Conservation (phyloP, 805 yeast genomes). For the Yamadazyma kitorensis region DNA sequence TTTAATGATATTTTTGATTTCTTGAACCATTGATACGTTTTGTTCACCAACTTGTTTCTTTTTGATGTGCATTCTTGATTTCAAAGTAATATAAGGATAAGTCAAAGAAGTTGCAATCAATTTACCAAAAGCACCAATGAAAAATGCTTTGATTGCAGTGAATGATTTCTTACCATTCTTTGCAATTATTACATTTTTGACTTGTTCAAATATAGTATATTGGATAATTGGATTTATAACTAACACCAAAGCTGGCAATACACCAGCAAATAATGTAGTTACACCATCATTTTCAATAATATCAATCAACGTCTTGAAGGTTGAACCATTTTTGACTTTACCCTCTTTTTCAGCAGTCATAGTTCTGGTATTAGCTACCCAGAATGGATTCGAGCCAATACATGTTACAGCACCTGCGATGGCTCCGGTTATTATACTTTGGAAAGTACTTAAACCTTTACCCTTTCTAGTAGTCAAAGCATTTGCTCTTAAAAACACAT, state of each 20-base stretch:
- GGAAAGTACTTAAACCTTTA: constrained; percentile 53
- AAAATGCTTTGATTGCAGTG: constrained; percentile 73
- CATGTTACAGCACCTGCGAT: constrained; percentile 87
- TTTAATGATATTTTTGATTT: constrained; percentile 55
- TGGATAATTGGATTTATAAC: constrained; percentile 89
- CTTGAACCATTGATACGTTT: constrained; percentile 35
- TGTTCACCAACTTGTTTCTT: constrained; percentile 30
- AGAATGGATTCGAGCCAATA: constrained; percentile 79
- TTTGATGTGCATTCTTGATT: constrained; percentile 79
- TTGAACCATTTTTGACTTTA: constrained; percentile 27
- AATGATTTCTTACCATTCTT: constrained; percentile 48
- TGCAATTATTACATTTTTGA: constrained; percentile 62
- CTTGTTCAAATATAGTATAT: constrained; percentile 87
- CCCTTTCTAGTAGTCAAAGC: constrained; percentile 21
- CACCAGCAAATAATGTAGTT: constrained; percentile 73
- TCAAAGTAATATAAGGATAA: constrained; percentile 87
- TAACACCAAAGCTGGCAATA: constrained; percentile 80
- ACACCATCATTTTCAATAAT: constrained; percentile 73
- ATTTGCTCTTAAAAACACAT: constrained; percentile 39
- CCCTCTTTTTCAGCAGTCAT: constrained; percentile 51
- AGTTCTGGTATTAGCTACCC: constrained; percentile 93
- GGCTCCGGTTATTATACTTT: constrained; percentile 75
- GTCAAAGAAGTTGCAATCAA: constrained; percentile 85
- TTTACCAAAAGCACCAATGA: constrained; percentile 88
- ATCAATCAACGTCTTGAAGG: constrained; percentile 56